Evolutionary conservation across 2,329 filamentous ascomycete species (phyloP).

Genomic region (Cryoendolithus antarcticus): DNA sequence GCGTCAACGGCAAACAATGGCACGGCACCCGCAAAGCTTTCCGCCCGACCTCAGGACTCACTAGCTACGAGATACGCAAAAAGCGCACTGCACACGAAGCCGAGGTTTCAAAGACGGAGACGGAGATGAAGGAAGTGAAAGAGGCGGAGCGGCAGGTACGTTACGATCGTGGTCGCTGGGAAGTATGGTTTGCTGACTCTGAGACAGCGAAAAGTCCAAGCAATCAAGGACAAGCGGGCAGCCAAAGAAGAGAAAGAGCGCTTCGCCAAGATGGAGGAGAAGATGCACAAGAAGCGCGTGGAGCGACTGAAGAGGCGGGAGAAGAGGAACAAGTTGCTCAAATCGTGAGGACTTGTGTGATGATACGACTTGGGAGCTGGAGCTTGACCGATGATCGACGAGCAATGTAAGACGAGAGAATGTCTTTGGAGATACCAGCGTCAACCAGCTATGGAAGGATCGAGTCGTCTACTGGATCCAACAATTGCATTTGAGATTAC

Average conservation of each 20-base stretch:
- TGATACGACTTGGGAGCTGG: no score
- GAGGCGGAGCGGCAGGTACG: slow-evolving; percentile 73
- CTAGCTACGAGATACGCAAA: slow-evolving; percentile 64
- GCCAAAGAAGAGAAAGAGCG: slow-evolving; percentile 88
- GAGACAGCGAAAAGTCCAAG: slow-evolving; percentile 57
- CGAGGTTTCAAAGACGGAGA: slow-evolving; percentile 83
- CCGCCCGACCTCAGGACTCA: slow-evolving; percentile 65
- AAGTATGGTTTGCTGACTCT: background rate
- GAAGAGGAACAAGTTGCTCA: slow-evolving; percentile 78
- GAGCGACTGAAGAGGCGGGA: slow-evolving; percentile 89
- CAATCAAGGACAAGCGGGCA: slow-evolving; percentile 71
- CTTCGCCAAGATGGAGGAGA: slow-evolving; percentile 88
- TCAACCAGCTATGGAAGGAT: no score
- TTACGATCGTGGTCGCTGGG: background rate
- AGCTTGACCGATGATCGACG: no score
- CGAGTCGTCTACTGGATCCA: no score
- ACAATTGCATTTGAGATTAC: no score
- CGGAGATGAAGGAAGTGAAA: slow-evolving; percentile 92
- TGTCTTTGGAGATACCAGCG: no score
- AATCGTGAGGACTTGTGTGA: slow-evolving; percentile 26
- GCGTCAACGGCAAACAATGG: slow-evolving; percentile 95
- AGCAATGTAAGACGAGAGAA: no score
- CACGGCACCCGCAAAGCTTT: slow-evolving; percentile 73
- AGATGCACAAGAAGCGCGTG: slow-evolving; percentile 93
- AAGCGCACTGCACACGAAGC: slow-evolving; percentile 57